Conservation (phyloP, 805 yeast species). For the Cyberlindnera nakhonratchasimensis region DNA sequence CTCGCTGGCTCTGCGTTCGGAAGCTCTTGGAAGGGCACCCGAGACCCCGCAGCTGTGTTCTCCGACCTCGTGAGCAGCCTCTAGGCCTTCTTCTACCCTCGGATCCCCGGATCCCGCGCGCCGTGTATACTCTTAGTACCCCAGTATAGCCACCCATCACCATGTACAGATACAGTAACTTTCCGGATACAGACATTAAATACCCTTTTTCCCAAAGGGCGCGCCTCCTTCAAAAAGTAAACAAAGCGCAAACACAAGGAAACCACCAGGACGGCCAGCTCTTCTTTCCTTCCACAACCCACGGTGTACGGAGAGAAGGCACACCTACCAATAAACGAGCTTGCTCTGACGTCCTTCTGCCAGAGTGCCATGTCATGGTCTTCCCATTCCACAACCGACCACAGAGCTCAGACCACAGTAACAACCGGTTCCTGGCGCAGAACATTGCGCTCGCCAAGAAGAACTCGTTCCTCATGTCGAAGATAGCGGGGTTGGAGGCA, state of each 20-base stretch:
- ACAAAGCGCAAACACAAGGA: constrained; percentile 11
- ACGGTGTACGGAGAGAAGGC: no score
- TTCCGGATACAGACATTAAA: constrained; percentile 3
- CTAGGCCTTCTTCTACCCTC: no score
- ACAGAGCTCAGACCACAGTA: constrained; percentile 15
- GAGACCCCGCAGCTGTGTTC: constrained; percentile 17
- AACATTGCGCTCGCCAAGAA: constrained; percentile 59
- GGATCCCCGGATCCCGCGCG: no score
- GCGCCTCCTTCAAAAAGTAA: constrained; percentile 5
- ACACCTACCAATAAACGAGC: no score
- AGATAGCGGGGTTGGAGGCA: constrained; percentile 50
- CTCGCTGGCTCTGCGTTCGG: constrained; percentile 21
- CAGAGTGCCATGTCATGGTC: constrained; percentile 24
- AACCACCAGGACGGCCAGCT: not conserved
- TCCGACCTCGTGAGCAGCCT: constrained; percentile 7
- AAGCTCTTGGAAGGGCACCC: constrained; percentile 19
- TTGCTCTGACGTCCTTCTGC: no score
- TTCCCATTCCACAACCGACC: constrained; percentile 18
- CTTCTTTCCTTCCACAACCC: no score
- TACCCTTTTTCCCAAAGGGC: not conserved
- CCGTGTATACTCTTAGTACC: no score
- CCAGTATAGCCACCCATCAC: not conserved
- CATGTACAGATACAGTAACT: not conserved
- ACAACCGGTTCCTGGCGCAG: constrained; percentile 30
- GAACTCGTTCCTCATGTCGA: constrained; percentile 50